Conservation (phyloP, 495 filamentous ascomycete genomes). For the Penicillium samsonianum region DNA sequence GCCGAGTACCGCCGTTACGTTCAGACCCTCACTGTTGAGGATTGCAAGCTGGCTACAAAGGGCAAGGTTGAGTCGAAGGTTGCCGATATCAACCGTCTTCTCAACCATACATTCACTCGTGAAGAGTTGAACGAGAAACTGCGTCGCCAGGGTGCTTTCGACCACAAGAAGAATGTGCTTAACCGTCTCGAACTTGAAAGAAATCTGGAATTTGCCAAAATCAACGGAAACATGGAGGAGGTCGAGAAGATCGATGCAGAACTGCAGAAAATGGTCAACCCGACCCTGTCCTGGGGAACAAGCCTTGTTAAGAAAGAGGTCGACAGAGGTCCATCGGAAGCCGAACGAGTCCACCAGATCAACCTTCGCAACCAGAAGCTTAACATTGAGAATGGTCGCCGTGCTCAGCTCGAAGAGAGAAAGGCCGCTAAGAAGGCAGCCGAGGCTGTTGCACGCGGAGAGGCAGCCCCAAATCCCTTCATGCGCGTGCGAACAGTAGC, state of each 20-base stretch:
- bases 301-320: conserved; percentile 49
- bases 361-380: conserved; percentile 77
- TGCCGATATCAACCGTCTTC: conserved; percentile 75
- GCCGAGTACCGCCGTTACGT: conserved; percentile 83
- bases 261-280: conserved; percentile 65
- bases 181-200: conserved; percentile 63
- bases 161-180: conserved; percentile 59
- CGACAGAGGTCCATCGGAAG: conserved; percentile 52
- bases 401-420: conserved; percentile 79
- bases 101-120: conserved; percentile 76
- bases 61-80: conserved; percentile 67
- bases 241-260: conserved; percentile 63
- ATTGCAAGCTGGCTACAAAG: conserved; percentile 67
- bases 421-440: conserved; percentile 60
- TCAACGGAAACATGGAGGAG: conserved; percentile 60
- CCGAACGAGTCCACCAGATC: conserved; percentile 72
- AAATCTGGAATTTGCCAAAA: conserved; percentile 64
- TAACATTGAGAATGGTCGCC: conserved; percentile 79
- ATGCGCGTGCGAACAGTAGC: conserved; percentile 62
- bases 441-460: conserved; percentile 57
- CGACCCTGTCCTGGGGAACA: conserved; percentile 69
- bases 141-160: conserved; percentile 61
- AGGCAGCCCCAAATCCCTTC: conserved; percentile 54
- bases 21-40: conserved; percentile 68
- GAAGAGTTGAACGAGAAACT: conserved; percentile 78